phyloP scores from a whole-genome alignment of 768 basidiomycete species.

The Polyporus arcularius region DNA sequence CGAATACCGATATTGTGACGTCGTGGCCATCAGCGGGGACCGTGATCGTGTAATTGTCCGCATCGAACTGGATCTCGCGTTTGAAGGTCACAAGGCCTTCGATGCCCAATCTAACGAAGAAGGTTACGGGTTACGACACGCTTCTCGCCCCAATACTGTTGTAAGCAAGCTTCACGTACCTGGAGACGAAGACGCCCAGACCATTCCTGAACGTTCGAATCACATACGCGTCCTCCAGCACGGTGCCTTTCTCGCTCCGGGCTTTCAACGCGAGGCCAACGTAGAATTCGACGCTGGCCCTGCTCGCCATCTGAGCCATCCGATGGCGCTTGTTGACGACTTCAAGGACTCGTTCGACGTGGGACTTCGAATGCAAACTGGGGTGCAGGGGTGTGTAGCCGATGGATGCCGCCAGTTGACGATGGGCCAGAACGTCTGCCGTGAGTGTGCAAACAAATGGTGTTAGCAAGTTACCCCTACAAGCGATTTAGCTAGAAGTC shows the following conservation, averaged over 20 bases:
- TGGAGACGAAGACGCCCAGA: conserved; percentile 92
- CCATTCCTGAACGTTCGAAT: conserved; percentile 95
- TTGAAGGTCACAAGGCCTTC: conserved; percentile 96
- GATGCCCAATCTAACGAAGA: conserved; percentile 70
- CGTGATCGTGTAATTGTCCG: conserved; percentile 85
- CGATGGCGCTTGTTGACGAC: conserved; percentile 91
- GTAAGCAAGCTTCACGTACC: conserved; percentile 52
- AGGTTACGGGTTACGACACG: background rate
- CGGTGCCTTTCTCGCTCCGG: conserved; percentile 46
- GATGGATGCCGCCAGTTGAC: conserved; percentile 91
- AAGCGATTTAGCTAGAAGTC: background rate
- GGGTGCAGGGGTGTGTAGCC: conserved; percentile 81
- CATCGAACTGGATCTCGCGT: conserved; percentile 84
- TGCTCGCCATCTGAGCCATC: conserved; percentile 96
- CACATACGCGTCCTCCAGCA: conserved; percentile 88
- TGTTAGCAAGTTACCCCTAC: background rate
- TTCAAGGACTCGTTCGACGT: conserved; percentile 84
- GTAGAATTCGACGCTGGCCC: conserved; percentile 97
- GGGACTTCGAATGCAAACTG: conserved; percentile 81
- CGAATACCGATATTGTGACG: conserved; percentile 83
- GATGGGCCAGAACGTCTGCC: conserved; percentile 88
- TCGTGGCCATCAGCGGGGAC: conserved; percentile 51
- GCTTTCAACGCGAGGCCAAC: conserved; percentile 89
- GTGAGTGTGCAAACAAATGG: background rate
- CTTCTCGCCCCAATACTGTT: conserved; percentile 3